Conservation (phyloP, 2,329 filamentous ascomycete species). For the Monosporascus cannonballus region DNA sequence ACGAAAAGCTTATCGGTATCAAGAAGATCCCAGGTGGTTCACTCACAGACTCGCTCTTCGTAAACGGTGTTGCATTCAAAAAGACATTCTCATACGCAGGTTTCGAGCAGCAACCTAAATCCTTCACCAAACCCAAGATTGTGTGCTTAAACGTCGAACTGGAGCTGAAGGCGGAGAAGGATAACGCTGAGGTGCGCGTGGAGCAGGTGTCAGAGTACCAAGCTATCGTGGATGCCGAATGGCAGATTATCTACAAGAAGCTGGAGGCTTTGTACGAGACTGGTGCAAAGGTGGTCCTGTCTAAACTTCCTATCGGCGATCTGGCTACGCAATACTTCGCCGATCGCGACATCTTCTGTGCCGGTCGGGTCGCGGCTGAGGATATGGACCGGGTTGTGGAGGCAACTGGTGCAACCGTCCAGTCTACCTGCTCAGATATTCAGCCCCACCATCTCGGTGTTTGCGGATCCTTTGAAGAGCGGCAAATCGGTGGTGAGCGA, state of each 20-base stretch:
- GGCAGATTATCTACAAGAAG: slow-evolving; percentile 99
- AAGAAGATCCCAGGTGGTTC: slow-evolving; percentile 98
- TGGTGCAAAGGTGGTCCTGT: slow-evolving; percentile 93
- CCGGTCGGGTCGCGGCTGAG: slow-evolving; percentile 82
- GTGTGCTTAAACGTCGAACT: slow-evolving; percentile 97
- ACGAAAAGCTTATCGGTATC: slow-evolving; percentile 95
- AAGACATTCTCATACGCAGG: slow-evolving; percentile 99
- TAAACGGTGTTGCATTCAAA: slow-evolving; percentile 98
- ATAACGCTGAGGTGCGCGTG: slow-evolving; percentile 96
- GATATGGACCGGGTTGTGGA: slow-evolving; percentile 96
- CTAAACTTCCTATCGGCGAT: slow-evolving; percentile 95
- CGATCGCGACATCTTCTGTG: slow-evolving; percentile 97
- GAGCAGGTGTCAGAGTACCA: slow-evolving; percentile 99
- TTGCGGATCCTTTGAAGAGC: slow-evolving; percentile 87
- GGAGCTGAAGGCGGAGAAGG: slow-evolving; percentile 97
- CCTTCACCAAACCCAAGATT: slow-evolving; percentile 89
- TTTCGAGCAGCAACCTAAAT: slow-evolving; percentile 98
- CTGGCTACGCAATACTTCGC: slow-evolving; percentile 97
- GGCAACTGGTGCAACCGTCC: slow-evolving; percentile 84
- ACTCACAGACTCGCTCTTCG: slow-evolving; percentile 90
- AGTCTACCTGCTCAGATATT: slow-evolving; percentile 97
- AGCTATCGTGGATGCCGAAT: slow-evolving; percentile 97
- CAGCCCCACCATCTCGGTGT: slow-evolving; percentile 81
- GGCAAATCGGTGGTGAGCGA: slow-evolving; percentile 92
- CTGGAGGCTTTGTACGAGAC: slow-evolving; percentile 91